Percentiles rank a stretch among this genome's conserved stretches.
phyloP scores from a whole-genome alignment of 768 basidiomycete species.

The Tylopilus sp. region DNA sequence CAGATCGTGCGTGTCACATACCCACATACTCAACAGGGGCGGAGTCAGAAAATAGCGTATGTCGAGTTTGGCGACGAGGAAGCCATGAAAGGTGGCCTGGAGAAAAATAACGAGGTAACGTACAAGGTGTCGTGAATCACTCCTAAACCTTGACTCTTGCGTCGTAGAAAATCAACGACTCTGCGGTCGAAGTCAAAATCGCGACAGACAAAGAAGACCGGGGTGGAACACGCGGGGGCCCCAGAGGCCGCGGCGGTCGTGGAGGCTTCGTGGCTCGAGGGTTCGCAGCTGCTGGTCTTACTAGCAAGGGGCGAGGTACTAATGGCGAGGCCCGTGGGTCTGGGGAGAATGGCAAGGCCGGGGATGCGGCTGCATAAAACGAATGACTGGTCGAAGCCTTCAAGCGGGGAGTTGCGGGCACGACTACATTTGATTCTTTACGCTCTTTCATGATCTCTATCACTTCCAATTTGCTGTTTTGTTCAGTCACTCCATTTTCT shows the following conservation, averaged over 20 bases:
- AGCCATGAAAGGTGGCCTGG: conserved; percentile 75
- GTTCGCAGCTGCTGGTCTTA: conserved; percentile 69
- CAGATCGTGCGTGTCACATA: conserved; percentile 70
- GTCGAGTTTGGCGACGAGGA: conserved; percentile 91
- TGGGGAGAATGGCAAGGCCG: conserved; percentile 26
- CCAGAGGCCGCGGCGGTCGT: conserved; percentile 49
- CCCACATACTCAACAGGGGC: conserved; percentile 46
- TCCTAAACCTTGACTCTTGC: conserved; percentile 5
- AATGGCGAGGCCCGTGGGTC: conserved; percentile 31
- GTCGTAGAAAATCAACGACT: conserved; percentile 66
- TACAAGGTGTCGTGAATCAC: conserved; percentile 13
- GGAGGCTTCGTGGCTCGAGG: conserved; percentile 58
- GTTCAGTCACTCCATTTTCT: conserved; percentile 8
- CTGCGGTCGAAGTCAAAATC: conserved; percentile 62
- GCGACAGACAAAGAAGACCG: conserved; percentile 56
- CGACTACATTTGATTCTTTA: conserved; percentile 17
- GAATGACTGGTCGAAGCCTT: conserved; percentile 12
- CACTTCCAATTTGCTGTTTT: conserved; percentile 7
- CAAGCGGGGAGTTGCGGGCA: conserved; percentile 17
- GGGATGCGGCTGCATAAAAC: conserved; percentile 24
- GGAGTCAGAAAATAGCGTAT: conserved; percentile 64
- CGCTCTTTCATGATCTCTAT: conserved; percentile 16
- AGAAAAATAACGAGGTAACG: conserved; percentile 65
- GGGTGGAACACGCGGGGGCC: conserved; percentile 45
- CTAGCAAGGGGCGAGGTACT: conserved; percentile 27